Percentiles rank a stretch among this genome's conserved stretches.
phyloP scores from a whole-genome alignment of 2,329 filamentous ascomycete species.

The Venturia effusa region DNA sequence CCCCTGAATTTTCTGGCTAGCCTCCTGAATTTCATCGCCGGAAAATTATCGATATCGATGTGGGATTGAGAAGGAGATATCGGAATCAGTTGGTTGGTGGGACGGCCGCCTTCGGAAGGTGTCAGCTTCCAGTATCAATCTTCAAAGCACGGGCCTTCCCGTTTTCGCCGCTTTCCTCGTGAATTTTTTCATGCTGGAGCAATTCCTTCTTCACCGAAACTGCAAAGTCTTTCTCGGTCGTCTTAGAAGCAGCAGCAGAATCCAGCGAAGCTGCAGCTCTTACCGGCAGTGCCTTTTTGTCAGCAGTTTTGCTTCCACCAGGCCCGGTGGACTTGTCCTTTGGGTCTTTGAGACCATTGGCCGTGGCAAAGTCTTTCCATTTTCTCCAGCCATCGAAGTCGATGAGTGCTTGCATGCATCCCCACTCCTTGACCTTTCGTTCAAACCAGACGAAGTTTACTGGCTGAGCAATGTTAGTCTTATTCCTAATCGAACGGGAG shows the following conservation, averaged over 20 bases:
- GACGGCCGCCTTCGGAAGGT: too few species aligned
- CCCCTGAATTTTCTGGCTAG: too few species aligned
- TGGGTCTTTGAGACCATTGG: constrained; percentile 15
- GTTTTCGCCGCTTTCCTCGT: not conserved
- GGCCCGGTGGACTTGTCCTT: not conserved
- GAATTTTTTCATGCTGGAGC: not conserved
- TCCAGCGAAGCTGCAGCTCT: not conserved
- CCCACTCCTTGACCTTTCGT: constrained; percentile 98
- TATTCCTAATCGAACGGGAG: constrained; percentile 10
- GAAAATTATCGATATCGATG: too few species aligned
- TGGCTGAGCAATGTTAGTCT: constrained; percentile 46
- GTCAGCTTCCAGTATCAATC: not conserved
- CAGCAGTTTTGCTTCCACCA: not conserved
- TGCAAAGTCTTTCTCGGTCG: constrained; percentile 7
- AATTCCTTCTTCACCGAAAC: not conserved
- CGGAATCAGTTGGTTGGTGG: not conserved
- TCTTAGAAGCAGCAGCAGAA: not conserved
- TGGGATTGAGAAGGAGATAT: not conserved
- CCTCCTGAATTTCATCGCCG: too few species aligned
- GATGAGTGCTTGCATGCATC: constrained; percentile 97
- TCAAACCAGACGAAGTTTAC: constrained; percentile 97
- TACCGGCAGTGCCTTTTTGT: not conserved
- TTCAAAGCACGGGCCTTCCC: not conserved
- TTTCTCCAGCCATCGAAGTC: constrained; percentile 97
- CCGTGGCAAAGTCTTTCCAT: constrained; percentile 71